These are phyloP conservation scores for Fusarium duplospermum DNA, from an alignment of 2,329 filamentous ascomycete genomes.

Conservation along the genomic window DNA sequence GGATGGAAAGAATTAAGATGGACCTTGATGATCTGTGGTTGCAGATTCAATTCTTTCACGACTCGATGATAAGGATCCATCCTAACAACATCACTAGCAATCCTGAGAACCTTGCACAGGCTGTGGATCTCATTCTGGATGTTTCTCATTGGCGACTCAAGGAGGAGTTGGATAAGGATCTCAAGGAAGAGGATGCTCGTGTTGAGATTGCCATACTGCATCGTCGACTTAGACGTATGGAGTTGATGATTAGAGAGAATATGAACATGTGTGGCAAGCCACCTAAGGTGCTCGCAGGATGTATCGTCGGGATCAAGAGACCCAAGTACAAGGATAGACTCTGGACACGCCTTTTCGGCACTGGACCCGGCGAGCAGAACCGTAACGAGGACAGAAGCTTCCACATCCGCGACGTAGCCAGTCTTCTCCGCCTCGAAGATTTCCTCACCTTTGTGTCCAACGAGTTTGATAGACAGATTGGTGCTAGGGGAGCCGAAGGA, in stretches of 20 bases:
- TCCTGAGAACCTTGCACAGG: neutral
- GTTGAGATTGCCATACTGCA: neutral
- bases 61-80: slow-evolving; percentile 27
- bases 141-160: neutral
- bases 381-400: neutral
- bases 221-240: slow-evolving; percentile 16
- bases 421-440: slow-evolving; percentile 29
- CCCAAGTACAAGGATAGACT: slow-evolving; percentile 19
- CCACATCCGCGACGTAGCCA: slow-evolving; percentile 21
- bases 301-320: slow-evolving; percentile 16
- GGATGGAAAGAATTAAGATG: neutral
- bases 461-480: slow-evolving; percentile 10
- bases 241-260: slow-evolving; percentile 5
- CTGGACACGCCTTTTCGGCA: slow-evolving; percentile 25
- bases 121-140: slow-evolving; percentile 29
- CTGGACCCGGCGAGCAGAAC: neutral
- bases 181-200: neutral
- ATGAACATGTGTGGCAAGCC: slow-evolving; percentile 17
- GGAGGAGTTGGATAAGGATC: neutral
- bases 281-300: slow-evolving; percentile 23
- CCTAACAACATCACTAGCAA: slow-evolving; percentile 20
- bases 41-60: slow-evolving; percentile 25
- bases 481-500: neutral
- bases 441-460: slow-evolving; percentile 14
- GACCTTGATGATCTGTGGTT: slow-evolving; percentile 28